phyloP scores from a whole-genome alignment of 352 stramenopile species.

The Globisporangium radiosum region DNA sequence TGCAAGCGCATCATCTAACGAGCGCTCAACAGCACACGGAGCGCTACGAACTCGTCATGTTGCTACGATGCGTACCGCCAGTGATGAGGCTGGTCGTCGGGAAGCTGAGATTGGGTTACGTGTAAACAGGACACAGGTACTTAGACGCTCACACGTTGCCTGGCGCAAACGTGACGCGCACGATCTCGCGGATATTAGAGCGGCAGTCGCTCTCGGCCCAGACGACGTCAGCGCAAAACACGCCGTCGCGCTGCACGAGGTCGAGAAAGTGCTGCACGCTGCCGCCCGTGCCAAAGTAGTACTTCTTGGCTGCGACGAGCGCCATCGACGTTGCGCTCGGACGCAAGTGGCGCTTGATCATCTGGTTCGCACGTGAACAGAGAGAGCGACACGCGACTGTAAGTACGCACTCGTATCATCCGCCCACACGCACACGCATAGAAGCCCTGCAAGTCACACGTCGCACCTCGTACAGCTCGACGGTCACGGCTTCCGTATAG shows the following conservation, averaged over 20 bases:
- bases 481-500: slow-evolving; percentile 72
- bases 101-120: no score
- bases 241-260: slow-evolving; percentile 36
- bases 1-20: no score
- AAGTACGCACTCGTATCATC: no score
- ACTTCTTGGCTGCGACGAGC: slow-evolving; percentile 79
- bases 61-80: no score
- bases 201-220: slow-evolving; percentile 64
- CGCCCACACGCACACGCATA: no score
- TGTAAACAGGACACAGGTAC: no score
- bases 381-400: not conserved
- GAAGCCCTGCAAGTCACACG: no score
- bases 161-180: slow-evolving; percentile 37
- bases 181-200: slow-evolving; percentile 82
- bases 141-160: not conserved
- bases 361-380: slow-evolving; percentile 19
- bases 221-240: slow-evolving; percentile 49
- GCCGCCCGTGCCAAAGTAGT: slow-evolving; percentile 84
- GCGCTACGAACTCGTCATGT: no score
- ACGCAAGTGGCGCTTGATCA: slow-evolving; percentile 70
- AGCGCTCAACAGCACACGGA: no score
- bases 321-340: slow-evolving; percentile 31
- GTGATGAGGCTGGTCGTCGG: no score
- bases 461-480: slow-evolving; percentile 61
- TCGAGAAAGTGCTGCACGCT: slow-evolving; percentile 82